Base-by-base conservation (phyloP, 75 land plant species). In the Sequoiadendron giganteum region DNA sequence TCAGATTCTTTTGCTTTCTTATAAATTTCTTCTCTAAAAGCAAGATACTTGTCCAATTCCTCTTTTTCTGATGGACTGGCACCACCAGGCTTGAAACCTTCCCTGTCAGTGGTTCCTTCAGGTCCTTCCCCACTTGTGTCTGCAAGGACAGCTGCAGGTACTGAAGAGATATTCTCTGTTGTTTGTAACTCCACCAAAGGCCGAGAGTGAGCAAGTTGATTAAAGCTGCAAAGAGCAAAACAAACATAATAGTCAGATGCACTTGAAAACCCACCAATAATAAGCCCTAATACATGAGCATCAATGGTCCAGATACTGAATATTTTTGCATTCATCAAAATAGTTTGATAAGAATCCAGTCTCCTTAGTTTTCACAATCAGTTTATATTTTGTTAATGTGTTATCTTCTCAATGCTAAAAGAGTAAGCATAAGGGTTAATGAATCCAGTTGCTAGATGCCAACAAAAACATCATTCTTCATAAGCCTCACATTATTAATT, bases 21-120 rank as follows among this genome's bases (percentile, higher is more conserved):
- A 88, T 96, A 96, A 52, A 94, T 80, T 25, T 86, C 85, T 40
- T 94, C 93, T 36, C 99, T 93, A 61, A 90, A 54, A 5, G 65
- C 88, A 83, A 91, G 14, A 89, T 91, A 97, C 88, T 95, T 94
- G 49, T 91, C 90, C 87, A 96, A 72, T 83, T 91, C 91, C 86
- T 85, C 90, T 72, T 86, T 86, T 49, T 88, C 89, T 61, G 90
- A 36, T 39, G 36, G 70, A 19, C 77, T 88, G 82, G 78, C 43
- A 11, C 87, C 88, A 89, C 91, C 92, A 86, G 86, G 86, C 83
- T 91, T 92, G 52, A 90, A 14, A 75, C 92, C 52, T 55, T 88
- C 93, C 19, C 88, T 86, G n/a, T 88, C 87, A 68, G 91, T 68
- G 21, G 3, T 40, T 80, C 85, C 89, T 36, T 83, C 87, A 86